Conservation (phyloP, 2,329 filamentous ascomycete species). For the Xylogone sp. region DNA sequence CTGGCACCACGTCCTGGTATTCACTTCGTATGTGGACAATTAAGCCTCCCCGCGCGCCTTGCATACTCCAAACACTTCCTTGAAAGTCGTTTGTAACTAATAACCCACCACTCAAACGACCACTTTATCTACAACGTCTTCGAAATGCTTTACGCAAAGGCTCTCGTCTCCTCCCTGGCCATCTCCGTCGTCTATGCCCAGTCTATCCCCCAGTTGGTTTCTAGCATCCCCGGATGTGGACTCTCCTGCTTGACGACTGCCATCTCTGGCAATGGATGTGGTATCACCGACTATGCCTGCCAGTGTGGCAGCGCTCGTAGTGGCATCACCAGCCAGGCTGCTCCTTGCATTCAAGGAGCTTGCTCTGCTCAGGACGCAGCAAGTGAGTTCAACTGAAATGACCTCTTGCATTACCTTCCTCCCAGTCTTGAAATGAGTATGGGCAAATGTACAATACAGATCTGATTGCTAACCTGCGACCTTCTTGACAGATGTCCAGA, state of each 20-base stretch:
- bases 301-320: constrained; percentile 14
- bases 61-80: too few species aligned
- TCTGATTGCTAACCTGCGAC: not conserved
- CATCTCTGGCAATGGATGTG: constrained; percentile 13
- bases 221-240: constrained; percentile 18
- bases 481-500: constrained; percentile 7
- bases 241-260: constrained; percentile 16
- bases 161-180: constrained; percentile 7
- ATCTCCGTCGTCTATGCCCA: constrained; percentile 17
- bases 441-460: too few species aligned
- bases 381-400: constrained; percentile 16
- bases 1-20: too few species aligned
- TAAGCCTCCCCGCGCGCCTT: too few species aligned
- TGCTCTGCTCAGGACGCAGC: constrained; percentile 16
- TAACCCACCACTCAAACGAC: not conserved
- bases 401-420: too few species aligned
- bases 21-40: too few species aligned
- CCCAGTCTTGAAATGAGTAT: too few species aligned
- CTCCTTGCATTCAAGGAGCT: constrained; percentile 16
- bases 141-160: constrained; percentile 13
- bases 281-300: constrained; percentile 16
- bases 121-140: not conserved
- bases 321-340: constrained; percentile 14
- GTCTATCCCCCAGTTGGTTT: constrained; percentile 8
- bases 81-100: too few species aligned